Evolutionary conservation across 192 early-diverging fungal species (phyloP).

Genomic region (Linnemannia exigua): DNA sequence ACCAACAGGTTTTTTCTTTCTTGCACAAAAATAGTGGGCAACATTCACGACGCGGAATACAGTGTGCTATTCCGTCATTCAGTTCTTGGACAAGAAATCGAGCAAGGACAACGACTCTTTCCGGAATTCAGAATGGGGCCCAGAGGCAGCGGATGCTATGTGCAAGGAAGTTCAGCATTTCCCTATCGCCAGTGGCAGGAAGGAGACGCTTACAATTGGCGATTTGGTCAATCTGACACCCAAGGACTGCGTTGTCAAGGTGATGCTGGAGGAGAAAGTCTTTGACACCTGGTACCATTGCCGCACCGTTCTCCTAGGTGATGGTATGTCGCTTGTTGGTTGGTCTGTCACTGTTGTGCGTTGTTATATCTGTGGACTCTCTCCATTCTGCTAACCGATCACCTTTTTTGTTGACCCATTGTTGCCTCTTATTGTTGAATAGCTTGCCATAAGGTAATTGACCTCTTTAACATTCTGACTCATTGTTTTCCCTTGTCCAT

Average conservation of each 20-base stretch:
- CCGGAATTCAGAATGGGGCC: conserved; percentile 26
- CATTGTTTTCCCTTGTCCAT: too few relatives aligned
- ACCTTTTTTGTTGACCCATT: background rate
- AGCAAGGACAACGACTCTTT: conserved; percentile 22
- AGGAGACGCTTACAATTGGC: conserved; percentile 16
- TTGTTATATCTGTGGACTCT: background rate
- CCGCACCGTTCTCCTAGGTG: conserved; percentile 12
- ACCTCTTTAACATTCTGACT: background rate
- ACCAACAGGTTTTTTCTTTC: background rate
- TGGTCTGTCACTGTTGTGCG: background rate
- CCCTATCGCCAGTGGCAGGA: conserved; percentile 4
- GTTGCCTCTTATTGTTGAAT: background rate
- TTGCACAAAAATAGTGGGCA: conserved; percentile 22
- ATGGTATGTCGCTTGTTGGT: background rate
- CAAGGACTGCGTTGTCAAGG: conserved; percentile 36
- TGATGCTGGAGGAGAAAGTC: conserved; percentile 49
- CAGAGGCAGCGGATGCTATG: conserved; percentile 35
- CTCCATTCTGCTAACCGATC: background rate
- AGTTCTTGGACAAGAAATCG: conserved; percentile 13
- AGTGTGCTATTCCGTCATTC: conserved; percentile 23
- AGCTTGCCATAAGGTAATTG: conserved; percentile 21
- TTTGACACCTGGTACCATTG: conserved; percentile 36
- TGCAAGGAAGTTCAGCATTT: conserved; percentile 18
- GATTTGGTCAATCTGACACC: conserved; percentile 31
- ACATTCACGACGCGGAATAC: conserved; percentile 12